Percentiles rank a stretch among this genome's conserved stretches.
phyloP scores from a whole-genome alignment of 495 filamentous ascomycete genomes.

The Hypoxylon cercidicola region DNA sequence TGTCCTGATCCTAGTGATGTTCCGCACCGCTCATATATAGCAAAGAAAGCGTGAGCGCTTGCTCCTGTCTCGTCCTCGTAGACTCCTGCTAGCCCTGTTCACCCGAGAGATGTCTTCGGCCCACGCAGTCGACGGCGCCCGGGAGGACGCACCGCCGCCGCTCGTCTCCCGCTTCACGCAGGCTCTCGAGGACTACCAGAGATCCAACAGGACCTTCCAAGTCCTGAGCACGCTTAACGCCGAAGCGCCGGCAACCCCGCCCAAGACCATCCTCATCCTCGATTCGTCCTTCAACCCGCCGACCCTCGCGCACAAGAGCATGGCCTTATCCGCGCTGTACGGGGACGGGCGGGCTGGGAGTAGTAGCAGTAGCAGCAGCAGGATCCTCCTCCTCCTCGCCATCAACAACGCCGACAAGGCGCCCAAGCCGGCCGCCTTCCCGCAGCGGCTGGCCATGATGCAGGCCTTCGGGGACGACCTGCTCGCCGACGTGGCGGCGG shows the following conservation, averaged over 20 bases:
- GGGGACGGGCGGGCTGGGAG: constrained; percentile 42
- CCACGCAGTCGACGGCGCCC: constrained; percentile 11
- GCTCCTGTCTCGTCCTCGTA: too few species aligned
- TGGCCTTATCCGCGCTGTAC: constrained; percentile 74
- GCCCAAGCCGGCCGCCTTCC: constrained; percentile 81
- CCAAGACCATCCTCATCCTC: constrained; percentile 74
- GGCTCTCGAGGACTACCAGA: constrained; percentile 66
- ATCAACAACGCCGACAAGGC: constrained; percentile 96
- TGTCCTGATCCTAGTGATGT: too few species aligned
- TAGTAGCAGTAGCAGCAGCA: constrained; percentile 40
- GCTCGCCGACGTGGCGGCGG: constrained; percentile 1
- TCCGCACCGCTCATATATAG: too few species aligned
- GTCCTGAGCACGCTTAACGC: constrained; percentile 58
- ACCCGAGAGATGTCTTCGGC: constrained; percentile 17
- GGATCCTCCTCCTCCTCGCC: constrained; percentile 83
- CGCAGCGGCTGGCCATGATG: constrained; percentile 89
- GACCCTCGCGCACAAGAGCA: constrained; percentile 80
- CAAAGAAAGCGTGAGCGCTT: too few species aligned
- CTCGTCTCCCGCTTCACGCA: constrained; percentile 55
- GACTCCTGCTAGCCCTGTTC: too few species aligned
- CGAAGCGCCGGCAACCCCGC: constrained; percentile 37
- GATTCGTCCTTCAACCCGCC: constrained; percentile 98
- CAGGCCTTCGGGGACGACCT: constrained; percentile 69
- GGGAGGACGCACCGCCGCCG: constrained; percentile 36
- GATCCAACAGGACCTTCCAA: constrained; percentile 65